Evolutionary conservation across 2,329 filamentous ascomycete species (phyloP).

Genomic region (Alternaria postmessia): DNA sequence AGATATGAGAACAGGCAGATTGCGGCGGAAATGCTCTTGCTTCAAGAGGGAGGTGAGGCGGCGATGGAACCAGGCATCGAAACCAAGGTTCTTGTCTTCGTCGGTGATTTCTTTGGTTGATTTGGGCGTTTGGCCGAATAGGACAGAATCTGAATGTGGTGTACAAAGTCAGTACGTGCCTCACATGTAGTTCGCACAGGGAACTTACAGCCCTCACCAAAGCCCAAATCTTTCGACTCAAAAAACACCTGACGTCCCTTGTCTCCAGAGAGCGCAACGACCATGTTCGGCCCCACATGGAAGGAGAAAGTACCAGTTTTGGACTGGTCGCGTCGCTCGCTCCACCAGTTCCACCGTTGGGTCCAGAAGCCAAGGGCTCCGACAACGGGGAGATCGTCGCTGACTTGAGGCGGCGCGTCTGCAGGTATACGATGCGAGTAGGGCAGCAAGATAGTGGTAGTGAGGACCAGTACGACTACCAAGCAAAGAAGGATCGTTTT

Average conservation of each 20-base stretch:
- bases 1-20: slow-evolving; percentile 53
- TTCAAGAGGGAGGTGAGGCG: slow-evolving; percentile 35
- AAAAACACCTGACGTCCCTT: slow-evolving; percentile 56
- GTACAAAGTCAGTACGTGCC: neutral
- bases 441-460: slow-evolving; percentile 20
- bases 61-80: slow-evolving; percentile 32
- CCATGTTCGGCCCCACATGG: slow-evolving; percentile 56
- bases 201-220: slow-evolving; percentile 49
- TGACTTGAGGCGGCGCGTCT: slow-evolving; percentile 32
- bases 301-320: slow-evolving; percentile 59
- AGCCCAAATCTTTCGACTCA: slow-evolving; percentile 56
- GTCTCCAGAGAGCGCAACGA: slow-evolving; percentile 57
- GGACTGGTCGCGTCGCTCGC: slow-evolving; percentile 40
- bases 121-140: slow-evolving; percentile 34
- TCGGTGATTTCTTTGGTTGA: slow-evolving; percentile 18
- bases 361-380: slow-evolving; percentile 59
- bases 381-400: slow-evolving; percentile 51
- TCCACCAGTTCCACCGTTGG: slow-evolving; percentile 56
- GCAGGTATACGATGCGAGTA: slow-evolving; percentile 30
- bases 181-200: neutral
- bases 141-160: slow-evolving; percentile 28
- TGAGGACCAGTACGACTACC: slow-evolving; percentile 16
- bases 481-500: slow-evolving; percentile 21
- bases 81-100: slow-evolving; percentile 20
- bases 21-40: slow-evolving; percentile 37